phyloP scores from a whole-genome alignment of 768 basidiomycete species.

The Suillus bovinus region DNA sequence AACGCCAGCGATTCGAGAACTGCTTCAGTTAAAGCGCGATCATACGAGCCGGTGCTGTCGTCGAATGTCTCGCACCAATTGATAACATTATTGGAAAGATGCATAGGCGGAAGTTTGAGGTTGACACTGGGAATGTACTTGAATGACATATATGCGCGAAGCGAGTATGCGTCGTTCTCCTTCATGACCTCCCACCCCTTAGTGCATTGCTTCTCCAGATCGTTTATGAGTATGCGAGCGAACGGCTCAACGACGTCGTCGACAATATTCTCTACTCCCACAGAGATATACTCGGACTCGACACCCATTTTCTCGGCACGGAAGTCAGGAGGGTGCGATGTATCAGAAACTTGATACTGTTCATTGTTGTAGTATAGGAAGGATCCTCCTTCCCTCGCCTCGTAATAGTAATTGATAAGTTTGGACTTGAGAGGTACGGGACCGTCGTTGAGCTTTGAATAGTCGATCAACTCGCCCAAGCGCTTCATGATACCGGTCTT shows the following conservation, averaged over 20 bases:
- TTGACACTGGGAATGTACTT: constrained; percentile 6
- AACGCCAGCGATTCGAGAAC: constrained; percentile 35
- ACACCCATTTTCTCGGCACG: constrained; percentile 13
- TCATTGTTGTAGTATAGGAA: constrained; percentile 25
- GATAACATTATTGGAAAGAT: background rate
- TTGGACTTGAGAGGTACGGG: constrained; percentile 17
- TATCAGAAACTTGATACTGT: background rate
- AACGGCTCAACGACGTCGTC: constrained; percentile 22
- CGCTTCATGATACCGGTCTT: constrained; percentile 33
- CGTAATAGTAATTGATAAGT: constrained; percentile 22
- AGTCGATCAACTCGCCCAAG: constrained; percentile 31
- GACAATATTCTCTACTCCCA: constrained; percentile 20
- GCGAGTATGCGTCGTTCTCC: constrained; percentile 27
- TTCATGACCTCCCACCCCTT: constrained; percentile 26
- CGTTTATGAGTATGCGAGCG: constrained; percentile 18
- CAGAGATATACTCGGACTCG: constrained; percentile 12
- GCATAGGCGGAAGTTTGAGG: background rate
- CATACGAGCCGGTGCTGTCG: constrained; percentile 32
- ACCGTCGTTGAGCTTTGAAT: constrained; percentile 24
- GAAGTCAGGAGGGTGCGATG: constrained; percentile 7
- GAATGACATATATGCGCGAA: constrained; percentile 22
- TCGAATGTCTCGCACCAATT: constrained; percentile 32
- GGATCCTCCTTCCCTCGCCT: constrained; percentile 17
- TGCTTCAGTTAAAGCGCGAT: constrained; percentile 35
- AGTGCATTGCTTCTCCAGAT: constrained; percentile 16